Evolutionary conservation across 2,329 filamentous ascomycete species (phyloP).

Genomic region (Talaromyces sp.): DNA sequence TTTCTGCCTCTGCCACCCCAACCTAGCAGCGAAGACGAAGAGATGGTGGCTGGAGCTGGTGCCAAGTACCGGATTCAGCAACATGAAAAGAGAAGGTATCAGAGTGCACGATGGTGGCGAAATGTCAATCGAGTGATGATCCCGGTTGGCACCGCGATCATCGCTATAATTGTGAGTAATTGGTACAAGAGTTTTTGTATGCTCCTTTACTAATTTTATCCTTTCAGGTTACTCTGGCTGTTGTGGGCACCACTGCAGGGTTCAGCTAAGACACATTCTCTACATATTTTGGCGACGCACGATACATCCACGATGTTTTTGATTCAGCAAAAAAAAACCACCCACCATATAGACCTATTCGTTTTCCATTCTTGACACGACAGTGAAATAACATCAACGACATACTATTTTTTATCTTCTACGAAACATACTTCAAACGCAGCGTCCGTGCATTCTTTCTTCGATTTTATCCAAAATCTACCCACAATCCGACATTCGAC

Average conservation of each 20-base stretch:
- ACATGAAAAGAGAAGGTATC: constrained; percentile 44
- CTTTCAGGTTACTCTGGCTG: constrained; percentile 11
- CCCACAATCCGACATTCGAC: neutral
- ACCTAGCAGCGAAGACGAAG: constrained; percentile 49
- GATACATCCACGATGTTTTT: neutral
- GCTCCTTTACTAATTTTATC: neutral
- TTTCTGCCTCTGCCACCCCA: constrained; percentile 65
- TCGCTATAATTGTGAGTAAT: constrained; percentile 49
- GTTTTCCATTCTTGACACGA: neutral
- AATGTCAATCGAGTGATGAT: constrained; percentile 59
- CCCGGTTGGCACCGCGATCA: constrained; percentile 50
- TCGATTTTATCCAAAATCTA: neutral
- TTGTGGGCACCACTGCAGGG: constrained; percentile 12
- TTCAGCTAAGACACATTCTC: constrained; percentile 1
- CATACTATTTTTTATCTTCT: neutral
- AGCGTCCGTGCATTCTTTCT: neutral
- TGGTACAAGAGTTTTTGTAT: neutral
- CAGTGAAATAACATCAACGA: neutral
- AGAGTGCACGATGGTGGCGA: constrained; percentile 62
- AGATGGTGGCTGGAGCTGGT: constrained; percentile 41
- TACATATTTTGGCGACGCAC: neutral
- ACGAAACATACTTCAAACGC: neutral
- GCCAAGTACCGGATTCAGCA: constrained; percentile 40
- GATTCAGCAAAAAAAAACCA: neutral
- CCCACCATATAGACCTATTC: neutral